Evolutionary conservation across 352 stramenopile genomes (phyloP).

Genomic region (Globisporangium alternatum): DNA sequence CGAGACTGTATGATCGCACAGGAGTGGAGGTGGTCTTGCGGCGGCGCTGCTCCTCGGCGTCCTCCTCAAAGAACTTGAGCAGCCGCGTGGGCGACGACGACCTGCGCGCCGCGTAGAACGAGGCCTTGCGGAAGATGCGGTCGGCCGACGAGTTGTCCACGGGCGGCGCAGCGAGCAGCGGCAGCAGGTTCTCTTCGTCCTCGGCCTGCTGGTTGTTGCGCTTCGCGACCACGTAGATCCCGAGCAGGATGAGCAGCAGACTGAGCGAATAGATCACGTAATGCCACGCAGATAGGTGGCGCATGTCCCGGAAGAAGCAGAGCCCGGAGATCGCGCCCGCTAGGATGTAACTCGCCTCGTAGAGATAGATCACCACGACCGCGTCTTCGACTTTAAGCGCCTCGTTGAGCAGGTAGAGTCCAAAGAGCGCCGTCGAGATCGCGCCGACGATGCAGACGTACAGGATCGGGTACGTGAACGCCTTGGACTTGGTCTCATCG

Average conservation of each 20-base stretch:
- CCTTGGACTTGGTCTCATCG: constrained; percentile 37
- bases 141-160: constrained; percentile 44
- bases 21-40: background rate
- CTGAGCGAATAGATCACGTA: constrained; percentile 76
- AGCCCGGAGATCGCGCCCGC: constrained; percentile 67
- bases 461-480: constrained; percentile 58
- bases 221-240: constrained; percentile 70
- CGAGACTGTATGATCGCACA: constrained; percentile 13
- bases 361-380: constrained; percentile 81
- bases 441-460: constrained; percentile 68
- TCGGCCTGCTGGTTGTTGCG: constrained; percentile 37
- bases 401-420: constrained; percentile 72
- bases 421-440: constrained; percentile 57
- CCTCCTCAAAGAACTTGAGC: constrained; percentile 18
- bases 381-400: constrained; percentile 80
- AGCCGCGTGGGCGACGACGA: constrained; percentile 35
- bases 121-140: constrained; percentile 50
- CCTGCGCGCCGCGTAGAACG: constrained; percentile 39
- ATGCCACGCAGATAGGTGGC: constrained; percentile 53
- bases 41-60: constrained; percentile 14
- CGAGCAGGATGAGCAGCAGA: constrained; percentile 62
- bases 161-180: constrained; percentile 41
- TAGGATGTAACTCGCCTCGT: constrained; percentile 81
- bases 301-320: constrained; percentile 84
- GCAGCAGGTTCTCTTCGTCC: constrained; percentile 59